Percentiles rank a stretch among this genome's conserved stretches.
Conservation (phyloP, 345 rosid genomes). For the Lagerstroemia speciosa region DNA sequence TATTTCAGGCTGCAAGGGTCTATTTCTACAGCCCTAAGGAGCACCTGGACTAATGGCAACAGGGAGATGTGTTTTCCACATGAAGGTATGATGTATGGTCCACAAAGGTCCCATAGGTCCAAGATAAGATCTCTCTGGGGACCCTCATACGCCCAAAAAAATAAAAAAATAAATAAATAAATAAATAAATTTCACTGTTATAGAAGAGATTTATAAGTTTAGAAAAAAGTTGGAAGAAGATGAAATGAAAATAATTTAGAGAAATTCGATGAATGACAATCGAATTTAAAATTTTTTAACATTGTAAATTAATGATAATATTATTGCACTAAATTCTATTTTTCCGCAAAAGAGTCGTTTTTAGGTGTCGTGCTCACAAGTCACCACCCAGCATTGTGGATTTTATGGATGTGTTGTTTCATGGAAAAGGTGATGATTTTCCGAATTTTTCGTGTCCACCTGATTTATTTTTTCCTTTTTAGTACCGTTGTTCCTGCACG, state of each 20-base stretch:
- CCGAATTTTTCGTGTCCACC: not conserved
- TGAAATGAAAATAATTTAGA: no score
- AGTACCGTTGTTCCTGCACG: not conserved
- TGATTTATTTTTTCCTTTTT: not conserved
- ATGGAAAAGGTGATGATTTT: not conserved
- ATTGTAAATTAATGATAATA: no score
- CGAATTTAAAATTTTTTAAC: no score
- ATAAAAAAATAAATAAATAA: not conserved
- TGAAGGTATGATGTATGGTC: not conserved
- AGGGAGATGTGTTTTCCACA: not conserved
- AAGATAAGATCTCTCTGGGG: not conserved
- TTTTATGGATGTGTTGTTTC: not conserved
- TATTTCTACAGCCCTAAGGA: no score
- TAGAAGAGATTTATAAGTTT: no score
- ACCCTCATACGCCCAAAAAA: not conserved
- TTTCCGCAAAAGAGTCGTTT: not conserved
- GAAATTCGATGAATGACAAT: no score
- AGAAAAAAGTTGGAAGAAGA: no score
- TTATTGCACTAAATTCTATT: no score
- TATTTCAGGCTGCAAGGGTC: no score
- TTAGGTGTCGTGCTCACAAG: not conserved
- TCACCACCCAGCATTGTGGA: not conserved
- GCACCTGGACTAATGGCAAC: slow-evolving; percentile 1
- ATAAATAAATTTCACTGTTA: no score
- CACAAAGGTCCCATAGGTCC: not conserved